Percentiles rank a stretch among this genome's conserved stretches.
Conservation (phyloP, 768 basidiomycete genomes). For the Agaricus blazei region DNA sequence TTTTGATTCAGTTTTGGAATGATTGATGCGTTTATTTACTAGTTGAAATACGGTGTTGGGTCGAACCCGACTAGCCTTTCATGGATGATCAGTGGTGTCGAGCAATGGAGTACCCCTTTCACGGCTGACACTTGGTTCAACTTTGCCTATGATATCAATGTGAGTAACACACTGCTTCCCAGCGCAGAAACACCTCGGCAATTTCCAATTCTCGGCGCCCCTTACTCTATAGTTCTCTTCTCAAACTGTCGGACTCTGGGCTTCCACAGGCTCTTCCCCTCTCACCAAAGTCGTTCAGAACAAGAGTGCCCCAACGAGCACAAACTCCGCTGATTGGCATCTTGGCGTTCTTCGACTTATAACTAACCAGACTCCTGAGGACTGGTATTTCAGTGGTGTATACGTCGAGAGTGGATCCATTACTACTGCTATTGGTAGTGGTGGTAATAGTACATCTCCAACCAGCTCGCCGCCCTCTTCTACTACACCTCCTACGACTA, state of each 20-base stretch:
- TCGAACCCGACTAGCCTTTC: constrained; percentile 44
- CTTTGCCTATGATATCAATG: constrained; percentile 63
- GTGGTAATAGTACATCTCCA: constrained; percentile 15
- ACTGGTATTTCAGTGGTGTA: constrained; percentile 58
- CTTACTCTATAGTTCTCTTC: constrained; percentile 37
- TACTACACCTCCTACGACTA: constrained; percentile 16
- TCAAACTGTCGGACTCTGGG: constrained; percentile 53
- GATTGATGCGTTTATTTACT: constrained; percentile 1
- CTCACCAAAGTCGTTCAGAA: constrained; percentile 46
- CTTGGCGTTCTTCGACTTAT: constrained; percentile 55
- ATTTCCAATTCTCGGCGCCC: not conserved
- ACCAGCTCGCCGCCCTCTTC: constrained; percentile 18
- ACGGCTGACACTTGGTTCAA: constrained; percentile 55
- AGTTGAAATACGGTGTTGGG: constrained; percentile 57
- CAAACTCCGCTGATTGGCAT: constrained; percentile 59
- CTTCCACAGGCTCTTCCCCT: constrained; percentile 42
- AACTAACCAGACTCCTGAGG: constrained; percentile 40
- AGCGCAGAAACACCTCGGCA: too few relatives aligned
- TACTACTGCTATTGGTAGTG: constrained; percentile 45
- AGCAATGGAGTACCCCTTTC: constrained; percentile 48
- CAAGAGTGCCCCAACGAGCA: constrained; percentile 43
- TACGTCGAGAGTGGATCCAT: constrained; percentile 56
- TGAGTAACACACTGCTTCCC: constrained; percentile 19
- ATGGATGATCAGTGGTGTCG: constrained; percentile 43
- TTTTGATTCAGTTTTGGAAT: not conserved